Evolutionary conservation across 495 filamentous ascomycete genomes (phyloP).

Genomic region (Penicillium canescens): DNA sequence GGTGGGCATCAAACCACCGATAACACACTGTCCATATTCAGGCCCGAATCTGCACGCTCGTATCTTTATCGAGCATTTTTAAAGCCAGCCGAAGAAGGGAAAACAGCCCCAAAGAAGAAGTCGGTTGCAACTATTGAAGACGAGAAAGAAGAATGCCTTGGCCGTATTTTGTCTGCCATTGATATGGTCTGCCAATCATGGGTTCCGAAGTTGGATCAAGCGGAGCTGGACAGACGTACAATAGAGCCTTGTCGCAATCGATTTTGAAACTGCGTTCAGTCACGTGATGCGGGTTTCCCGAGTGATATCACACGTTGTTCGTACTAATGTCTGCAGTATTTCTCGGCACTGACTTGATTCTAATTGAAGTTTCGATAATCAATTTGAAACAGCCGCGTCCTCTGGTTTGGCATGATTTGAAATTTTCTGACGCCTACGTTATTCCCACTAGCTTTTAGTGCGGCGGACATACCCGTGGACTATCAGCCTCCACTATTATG

Average conservation of each 20-base stretch:
- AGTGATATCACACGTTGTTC: too few species aligned
- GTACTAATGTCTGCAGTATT: too few species aligned
- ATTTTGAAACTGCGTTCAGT: background rate
- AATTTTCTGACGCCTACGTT: too few species aligned
- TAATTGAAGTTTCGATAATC: too few species aligned
- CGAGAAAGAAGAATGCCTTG: conserved; percentile 67
- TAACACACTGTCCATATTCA: conserved; percentile 61
- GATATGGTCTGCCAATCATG: conserved; percentile 71
- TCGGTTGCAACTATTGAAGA: conserved; percentile 38
- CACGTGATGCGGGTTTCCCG: too few species aligned
- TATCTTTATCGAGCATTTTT: conserved; percentile 41
- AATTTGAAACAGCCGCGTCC: too few species aligned
- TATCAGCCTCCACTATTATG: too few species aligned
- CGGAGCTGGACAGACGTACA: conserved; percentile 71
- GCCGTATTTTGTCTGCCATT: conserved; percentile 62
- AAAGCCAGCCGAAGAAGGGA: background rate
- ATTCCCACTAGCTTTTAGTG: too few species aligned
- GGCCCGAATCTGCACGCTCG: conserved; percentile 56
- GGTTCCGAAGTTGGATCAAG: conserved; percentile 52
- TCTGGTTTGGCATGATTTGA: too few species aligned
- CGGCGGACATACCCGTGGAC: too few species aligned
- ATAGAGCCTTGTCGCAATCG: too few species aligned
- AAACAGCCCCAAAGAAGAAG: conserved; percentile 9
- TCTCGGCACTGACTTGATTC: too few species aligned
- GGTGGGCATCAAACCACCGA: conserved; percentile 2